phyloP scores from a whole-genome alignment of 2,329 filamentous ascomycete species.

The Didymellaceae sp. region DNA sequence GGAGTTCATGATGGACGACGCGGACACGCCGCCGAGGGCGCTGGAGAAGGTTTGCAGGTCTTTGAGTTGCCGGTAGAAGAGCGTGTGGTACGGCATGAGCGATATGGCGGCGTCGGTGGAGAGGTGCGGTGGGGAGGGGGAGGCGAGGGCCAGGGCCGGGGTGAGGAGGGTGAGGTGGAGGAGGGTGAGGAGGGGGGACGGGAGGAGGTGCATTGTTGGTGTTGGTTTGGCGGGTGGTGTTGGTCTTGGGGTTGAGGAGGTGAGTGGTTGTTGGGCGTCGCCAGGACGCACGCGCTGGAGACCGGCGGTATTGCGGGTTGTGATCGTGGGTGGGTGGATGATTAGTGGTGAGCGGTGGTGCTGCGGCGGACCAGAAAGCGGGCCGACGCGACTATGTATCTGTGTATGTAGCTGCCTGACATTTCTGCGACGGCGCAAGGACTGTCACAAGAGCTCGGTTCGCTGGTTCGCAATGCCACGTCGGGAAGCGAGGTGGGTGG shows the following conservation, averaged over 20 bases:
- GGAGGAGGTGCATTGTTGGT: constrained; percentile 27
- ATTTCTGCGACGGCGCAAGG: neutral
- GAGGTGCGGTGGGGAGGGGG: constrained; percentile 34
- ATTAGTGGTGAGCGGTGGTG: too few relatives aligned
- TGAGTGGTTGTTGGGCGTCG: neutral
- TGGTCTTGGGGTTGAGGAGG: neutral
- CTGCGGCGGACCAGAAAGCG: neutral
- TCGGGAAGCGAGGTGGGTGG: constrained; percentile 24
- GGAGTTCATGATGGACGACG: constrained; percentile 58
- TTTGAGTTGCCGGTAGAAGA: constrained; percentile 42
- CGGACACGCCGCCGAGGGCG: constrained; percentile 59
- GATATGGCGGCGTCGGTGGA: constrained; percentile 29
- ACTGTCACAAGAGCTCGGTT: neutral
- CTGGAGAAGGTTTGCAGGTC: constrained; percentile 50
- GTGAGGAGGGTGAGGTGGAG: constrained; percentile 27
- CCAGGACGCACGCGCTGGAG: too few relatives aligned
- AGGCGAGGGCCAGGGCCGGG: constrained; percentile 22
- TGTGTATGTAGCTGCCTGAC: constrained; percentile 24
- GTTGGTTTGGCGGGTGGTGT: neutral
- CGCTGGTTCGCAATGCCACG: constrained; percentile 15
- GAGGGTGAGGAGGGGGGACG: constrained; percentile 29
- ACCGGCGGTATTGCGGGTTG: too few relatives aligned
- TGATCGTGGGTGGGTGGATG: too few relatives aligned
- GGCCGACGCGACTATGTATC: constrained; percentile 13
- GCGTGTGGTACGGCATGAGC: constrained; percentile 39